Evolutionary conservation across 371 early-diverging fungal genomes (phyloP).

Genomic region (Mortierella sp.): DNA sequence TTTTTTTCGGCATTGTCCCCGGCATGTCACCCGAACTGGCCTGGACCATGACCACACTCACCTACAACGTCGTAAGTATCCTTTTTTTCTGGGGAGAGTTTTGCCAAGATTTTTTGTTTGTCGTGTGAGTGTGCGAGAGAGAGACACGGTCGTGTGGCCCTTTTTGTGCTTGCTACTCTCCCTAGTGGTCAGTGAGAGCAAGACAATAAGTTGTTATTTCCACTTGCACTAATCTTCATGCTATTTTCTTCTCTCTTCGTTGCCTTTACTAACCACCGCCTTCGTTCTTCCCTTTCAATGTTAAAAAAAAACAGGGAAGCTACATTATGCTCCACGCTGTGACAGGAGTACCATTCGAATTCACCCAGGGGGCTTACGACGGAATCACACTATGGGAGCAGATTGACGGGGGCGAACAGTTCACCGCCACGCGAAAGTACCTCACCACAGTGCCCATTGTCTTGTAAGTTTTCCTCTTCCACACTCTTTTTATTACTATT

Average conservation of each 20-base stretch:
- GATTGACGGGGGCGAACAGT: slow-evolving; percentile 96
- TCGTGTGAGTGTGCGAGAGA: slow-evolving; percentile 7
- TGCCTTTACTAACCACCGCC: background rate
- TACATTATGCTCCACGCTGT: slow-evolving; percentile 98
- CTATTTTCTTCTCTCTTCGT: background rate
- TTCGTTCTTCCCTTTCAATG: background rate
- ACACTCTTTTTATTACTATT: no score
- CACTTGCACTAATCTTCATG: no score
- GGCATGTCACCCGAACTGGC: slow-evolving; percentile 91
- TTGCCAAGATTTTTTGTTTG: background rate
- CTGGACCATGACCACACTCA: slow-evolving; percentile 96
- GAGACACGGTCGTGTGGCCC: background rate
- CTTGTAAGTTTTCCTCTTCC: slow-evolving; percentile 76
- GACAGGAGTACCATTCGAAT: slow-evolving; percentile 95
- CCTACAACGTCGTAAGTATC: slow-evolving; percentile 87
- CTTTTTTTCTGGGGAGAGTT: background rate
- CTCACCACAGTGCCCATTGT: slow-evolving; percentile 93
- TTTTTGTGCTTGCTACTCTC: background rate
- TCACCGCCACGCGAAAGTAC: slow-evolving; percentile 98
- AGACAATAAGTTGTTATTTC: no score
- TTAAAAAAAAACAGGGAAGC: slow-evolving; percentile 82
- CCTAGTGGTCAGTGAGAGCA: background rate
- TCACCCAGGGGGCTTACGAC: slow-evolving; percentile 96
- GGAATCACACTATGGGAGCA: slow-evolving; percentile 98
- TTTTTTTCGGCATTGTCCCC: slow-evolving; percentile 91